Conservation (phyloP, 2,329 filamentous ascomycete genomes). For the Colletotrichum sidae region DNA sequence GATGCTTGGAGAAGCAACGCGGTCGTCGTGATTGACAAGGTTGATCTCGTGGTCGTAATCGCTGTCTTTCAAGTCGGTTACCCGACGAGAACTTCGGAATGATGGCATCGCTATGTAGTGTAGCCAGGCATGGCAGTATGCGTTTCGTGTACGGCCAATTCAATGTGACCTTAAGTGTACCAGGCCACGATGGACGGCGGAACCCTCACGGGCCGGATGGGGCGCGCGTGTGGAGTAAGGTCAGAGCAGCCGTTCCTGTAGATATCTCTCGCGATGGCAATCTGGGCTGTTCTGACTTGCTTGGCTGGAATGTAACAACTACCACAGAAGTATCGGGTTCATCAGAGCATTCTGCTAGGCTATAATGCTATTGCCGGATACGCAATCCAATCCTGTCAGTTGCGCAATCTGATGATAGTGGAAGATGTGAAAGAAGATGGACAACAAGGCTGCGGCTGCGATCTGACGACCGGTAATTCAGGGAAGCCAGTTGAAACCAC, state of each 20-base stretch:
- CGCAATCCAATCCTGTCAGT: too few relatives aligned
- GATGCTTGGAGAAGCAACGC: constrained; percentile 25
- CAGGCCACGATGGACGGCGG: neutral
- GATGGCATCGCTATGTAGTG: constrained; percentile 48
- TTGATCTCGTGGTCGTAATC: constrained; percentile 79
- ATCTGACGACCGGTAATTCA: neutral
- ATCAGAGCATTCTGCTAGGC: too few relatives aligned
- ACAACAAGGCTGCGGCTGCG: constrained; percentile 10
- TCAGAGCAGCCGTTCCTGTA: neutral
- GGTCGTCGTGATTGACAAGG: constrained; percentile 69
- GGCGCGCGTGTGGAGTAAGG: constrained; percentile 38
- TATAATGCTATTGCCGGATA: too few relatives aligned
- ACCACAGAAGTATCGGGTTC: too few relatives aligned
- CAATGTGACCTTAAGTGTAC: neutral
- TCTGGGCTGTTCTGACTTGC: neutral
- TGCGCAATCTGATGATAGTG: too few relatives aligned
- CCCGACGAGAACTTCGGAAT: constrained; percentile 65
- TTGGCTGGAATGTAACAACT: constrained; percentile 8
- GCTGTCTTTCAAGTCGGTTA: constrained; percentile 64
- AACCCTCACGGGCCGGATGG: constrained; percentile 13
- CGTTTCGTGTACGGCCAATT: neutral
- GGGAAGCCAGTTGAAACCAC: constrained; percentile 26
- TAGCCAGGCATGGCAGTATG: constrained; percentile 14
- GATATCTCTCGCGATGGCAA: constrained; percentile 3
- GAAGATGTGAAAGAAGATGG: neutral